These are phyloP conservation scores for Yarrowia divulgata DNA, from an alignment of 805 yeast genomes.

Conservation along the genomic window DNA sequence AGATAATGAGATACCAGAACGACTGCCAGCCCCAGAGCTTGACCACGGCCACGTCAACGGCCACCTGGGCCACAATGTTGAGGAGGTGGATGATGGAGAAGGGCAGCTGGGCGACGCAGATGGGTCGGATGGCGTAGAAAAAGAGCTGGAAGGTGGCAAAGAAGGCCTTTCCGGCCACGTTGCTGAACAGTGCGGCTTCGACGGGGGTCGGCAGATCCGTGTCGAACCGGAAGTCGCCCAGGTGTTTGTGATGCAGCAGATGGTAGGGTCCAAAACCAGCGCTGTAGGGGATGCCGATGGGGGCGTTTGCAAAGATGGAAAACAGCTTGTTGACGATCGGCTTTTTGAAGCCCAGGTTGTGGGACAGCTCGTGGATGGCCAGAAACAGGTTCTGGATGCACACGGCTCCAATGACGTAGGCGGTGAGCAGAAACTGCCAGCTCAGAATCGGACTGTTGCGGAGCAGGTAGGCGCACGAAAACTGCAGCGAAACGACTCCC, in stretches of 20 bases:
- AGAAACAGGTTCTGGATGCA: constrained; percentile 82
- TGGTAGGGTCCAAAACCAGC: constrained; percentile 92
- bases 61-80: constrained; percentile 66
- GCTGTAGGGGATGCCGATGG: constrained; percentile 88
- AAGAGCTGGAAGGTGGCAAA: constrained; percentile 89
- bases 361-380: constrained; percentile 88
- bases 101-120: constrained; percentile 77
- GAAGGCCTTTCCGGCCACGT: constrained; percentile 84
- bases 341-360: constrained; percentile 80
- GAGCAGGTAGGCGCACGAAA: constrained; percentile 66
- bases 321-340: constrained; percentile 80
- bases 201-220: constrained; percentile 85
- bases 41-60: constrained; percentile 66
- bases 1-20: constrained; percentile 68
- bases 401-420: constrained; percentile 86
- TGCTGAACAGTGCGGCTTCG: constrained; percentile 77
- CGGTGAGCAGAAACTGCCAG: constrained; percentile 64
- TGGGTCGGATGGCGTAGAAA: constrained; percentile 89
- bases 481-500: constrained; percentile 72
- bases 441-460: constrained; percentile 61
- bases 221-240: constrained; percentile 84
- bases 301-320: constrained; percentile 78
- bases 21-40: constrained; percentile 69
- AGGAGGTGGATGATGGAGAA: constrained; percentile 77
- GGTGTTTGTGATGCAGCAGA: constrained; percentile 86